Base-by-base conservation (phyloP, 495 filamentous ascomycete species). In the Podospora anserina region DNA sequence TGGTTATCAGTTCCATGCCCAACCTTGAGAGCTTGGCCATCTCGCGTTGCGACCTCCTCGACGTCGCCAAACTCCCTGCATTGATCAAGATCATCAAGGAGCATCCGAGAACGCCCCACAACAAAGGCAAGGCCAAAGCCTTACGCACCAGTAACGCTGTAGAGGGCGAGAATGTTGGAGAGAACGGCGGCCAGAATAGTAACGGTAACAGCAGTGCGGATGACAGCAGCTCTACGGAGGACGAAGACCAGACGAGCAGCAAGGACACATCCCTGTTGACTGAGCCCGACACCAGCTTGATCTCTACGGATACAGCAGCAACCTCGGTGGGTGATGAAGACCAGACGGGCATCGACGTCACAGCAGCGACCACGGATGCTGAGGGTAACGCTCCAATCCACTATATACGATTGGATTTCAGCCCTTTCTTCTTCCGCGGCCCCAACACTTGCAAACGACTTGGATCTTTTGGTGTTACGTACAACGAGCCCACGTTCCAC, bases 401-500 rank as follows among this genome's bases (percentile, higher is more conserved):
- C 13, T 68, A 72, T 54, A 44, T 76, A 34, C 15, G 49, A 6
- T 26, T 76, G 0, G 76, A 76, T 32, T 78, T 75, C 23, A 58
- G 28, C 0, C 76, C 76, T 0, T 74, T 54, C 20, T 74, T 70
- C 27, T 76, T 76, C 58, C 26, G 59, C 0, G 76, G 76, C 0
- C 74, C 71, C 1, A 58, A 67, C 16, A 60, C 66, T 0, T 19
- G 4, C 0, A 20, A 60, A 2, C 71, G 66, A 23, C 6, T 55
- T 0, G 76, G 76, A 0, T 70, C 68, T 0, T 78, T 67, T 53
- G 74, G 74, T 3, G 20, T 78, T 3, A 76, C 74, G 0, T 53
- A 71, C 63, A 62, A 78, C n/a, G 62, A 72, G 44, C 74, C 74
- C 0, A 72, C 60, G 0, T 76, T 78, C 34, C 53, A 71, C 64